Conservation (phyloP, 495 filamentous ascomycete genomes). For the Neurospora africana region DNA sequence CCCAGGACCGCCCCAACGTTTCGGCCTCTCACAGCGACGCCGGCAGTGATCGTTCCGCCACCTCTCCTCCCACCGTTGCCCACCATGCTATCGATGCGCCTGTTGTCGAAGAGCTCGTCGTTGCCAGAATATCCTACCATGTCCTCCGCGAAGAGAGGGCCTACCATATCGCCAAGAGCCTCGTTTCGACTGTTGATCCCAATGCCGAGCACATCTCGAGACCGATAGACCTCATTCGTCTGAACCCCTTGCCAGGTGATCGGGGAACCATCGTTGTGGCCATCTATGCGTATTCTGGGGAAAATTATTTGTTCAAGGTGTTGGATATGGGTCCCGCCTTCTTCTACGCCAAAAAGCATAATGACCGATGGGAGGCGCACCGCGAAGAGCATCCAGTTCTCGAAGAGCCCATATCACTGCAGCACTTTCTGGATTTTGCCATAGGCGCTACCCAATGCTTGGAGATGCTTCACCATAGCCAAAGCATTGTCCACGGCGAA, state of each 20-base stretch:
- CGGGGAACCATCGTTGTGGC: constrained; percentile 55
- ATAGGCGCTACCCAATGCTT: constrained; percentile 75
- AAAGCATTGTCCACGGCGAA: constrained; percentile 77
- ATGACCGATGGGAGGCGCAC: constrained; percentile 35
- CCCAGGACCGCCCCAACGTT: constrained; percentile 23
- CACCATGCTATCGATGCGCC: constrained; percentile 19
- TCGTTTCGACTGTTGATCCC: constrained; percentile 62
- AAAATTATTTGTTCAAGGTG: constrained; percentile 57
- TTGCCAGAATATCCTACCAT: constrained; percentile 73
- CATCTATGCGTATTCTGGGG: constrained; percentile 69
- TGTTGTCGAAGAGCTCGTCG: constrained; percentile 42
- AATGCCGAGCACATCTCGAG: constrained; percentile 62
- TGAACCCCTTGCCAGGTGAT: constrained; percentile 55
- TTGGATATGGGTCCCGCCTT: constrained; percentile 70
- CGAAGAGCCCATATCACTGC: constrained; percentile 52
- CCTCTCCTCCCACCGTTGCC: constrained; percentile 21
- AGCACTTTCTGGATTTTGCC: constrained; percentile 76
- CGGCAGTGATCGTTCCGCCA: constrained; percentile 27
- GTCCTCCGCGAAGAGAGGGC: constrained; percentile 71
- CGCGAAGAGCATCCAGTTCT: constrained; percentile 30
- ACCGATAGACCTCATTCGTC: constrained; percentile 60
- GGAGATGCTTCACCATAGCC: constrained; percentile 76
- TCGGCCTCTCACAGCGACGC: constrained; percentile 24
- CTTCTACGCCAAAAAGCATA: constrained; percentile 42
- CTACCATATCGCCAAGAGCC: constrained; percentile 64